These are phyloP conservation scores for Jaapia argillacea DNA, from an alignment of 768 basidiomycete genomes.

Conservation along the genomic window DNA sequence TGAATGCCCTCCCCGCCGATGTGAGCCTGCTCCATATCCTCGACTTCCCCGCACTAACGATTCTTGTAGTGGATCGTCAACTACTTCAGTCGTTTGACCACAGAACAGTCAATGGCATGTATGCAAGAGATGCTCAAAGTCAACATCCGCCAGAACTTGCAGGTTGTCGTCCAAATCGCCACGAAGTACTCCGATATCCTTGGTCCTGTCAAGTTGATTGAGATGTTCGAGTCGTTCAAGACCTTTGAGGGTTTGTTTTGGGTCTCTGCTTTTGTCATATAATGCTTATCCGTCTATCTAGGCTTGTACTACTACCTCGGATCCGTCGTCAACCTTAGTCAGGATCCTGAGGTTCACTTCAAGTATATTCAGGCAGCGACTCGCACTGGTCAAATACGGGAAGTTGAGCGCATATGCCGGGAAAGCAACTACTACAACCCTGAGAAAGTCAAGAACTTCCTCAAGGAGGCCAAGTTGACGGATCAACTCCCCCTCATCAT, in stretches of 20 bases:
- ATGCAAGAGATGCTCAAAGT: conserved; percentile 95
- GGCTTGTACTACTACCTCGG: conserved; percentile 98
- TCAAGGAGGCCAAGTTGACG: conserved; percentile 93
- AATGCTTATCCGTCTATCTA: conserved; percentile 13
- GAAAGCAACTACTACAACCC: conserved; percentile 98
- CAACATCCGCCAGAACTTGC: conserved; percentile 96
- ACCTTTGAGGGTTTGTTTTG: conserved; percentile 78
- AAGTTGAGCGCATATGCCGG: conserved; percentile 97
- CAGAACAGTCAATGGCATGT: conserved; percentile 94
- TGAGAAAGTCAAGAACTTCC: conserved; percentile 99
- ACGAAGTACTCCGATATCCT: conserved; percentile 98
- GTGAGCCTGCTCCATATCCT: conserved; percentile 29
- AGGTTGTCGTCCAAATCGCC: conserved; percentile 93
- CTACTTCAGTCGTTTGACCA: conserved; percentile 95
- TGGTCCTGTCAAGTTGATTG: conserved; percentile 94
- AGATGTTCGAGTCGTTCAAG: conserved; percentile 98
- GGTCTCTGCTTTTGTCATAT: not conserved
- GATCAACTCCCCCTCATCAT: conserved; percentile 99
- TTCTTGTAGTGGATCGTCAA: conserved; percentile 78
- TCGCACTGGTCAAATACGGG: conserved; percentile 94
- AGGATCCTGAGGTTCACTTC: conserved; percentile 97
- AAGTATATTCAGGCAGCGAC: conserved; percentile 99
- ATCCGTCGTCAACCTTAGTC: conserved; percentile 92
- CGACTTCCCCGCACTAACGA: not conserved
- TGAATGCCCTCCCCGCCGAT: conserved; percentile 73